Evolutionary conservation across 2,329 filamentous ascomycete species (phyloP).

Genomic region (Xylariomycetidae sp.): DNA sequence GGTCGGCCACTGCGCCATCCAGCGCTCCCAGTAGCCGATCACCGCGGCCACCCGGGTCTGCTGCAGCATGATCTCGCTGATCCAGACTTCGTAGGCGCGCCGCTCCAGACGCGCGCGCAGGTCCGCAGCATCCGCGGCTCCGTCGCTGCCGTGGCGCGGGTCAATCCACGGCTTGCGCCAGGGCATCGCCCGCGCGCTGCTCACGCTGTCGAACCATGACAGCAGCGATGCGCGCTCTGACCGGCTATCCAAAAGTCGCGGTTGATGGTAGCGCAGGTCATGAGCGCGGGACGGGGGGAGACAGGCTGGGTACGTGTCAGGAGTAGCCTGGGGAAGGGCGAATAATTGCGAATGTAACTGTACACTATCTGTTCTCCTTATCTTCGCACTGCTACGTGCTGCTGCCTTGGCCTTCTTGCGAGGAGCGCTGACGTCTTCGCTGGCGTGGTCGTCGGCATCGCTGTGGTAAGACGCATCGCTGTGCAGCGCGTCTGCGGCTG

Average conservation of each 20-base stretch:
- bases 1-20: conserved; percentile 56
- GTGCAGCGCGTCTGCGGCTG: too few relatives aligned
- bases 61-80: conserved; percentile 62
- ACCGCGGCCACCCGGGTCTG: conserved; percentile 58
- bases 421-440: too few relatives aligned
- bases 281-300: conserved; percentile 30
- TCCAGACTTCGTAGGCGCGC: conserved; percentile 61
- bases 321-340: too few relatives aligned
- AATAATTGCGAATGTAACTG: too few relatives aligned
- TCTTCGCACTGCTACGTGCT: too few relatives aligned
- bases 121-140: conserved; percentile 18
- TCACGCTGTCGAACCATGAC: conserved; percentile 45
- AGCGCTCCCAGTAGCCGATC: conserved; percentile 57
- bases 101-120: conserved; percentile 39
- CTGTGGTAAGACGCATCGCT: too few relatives aligned
- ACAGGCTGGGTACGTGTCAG: too few relatives aligned
- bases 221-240: conserved; percentile 35
- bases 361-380: too few relatives aligned
- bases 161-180: conserved; percentile 55
- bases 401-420: too few relatives aligned
- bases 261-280: conserved; percentile 40
- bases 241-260: conserved; percentile 38
- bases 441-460: too few relatives aligned
- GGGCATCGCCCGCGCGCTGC: conserved; percentile 45
- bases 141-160: conserved; percentile 21